phyloP scores from a whole-genome alignment of 1,284 basidiomycete genomes.

The Cutaneotrichosporon daszewskae region DNA sequence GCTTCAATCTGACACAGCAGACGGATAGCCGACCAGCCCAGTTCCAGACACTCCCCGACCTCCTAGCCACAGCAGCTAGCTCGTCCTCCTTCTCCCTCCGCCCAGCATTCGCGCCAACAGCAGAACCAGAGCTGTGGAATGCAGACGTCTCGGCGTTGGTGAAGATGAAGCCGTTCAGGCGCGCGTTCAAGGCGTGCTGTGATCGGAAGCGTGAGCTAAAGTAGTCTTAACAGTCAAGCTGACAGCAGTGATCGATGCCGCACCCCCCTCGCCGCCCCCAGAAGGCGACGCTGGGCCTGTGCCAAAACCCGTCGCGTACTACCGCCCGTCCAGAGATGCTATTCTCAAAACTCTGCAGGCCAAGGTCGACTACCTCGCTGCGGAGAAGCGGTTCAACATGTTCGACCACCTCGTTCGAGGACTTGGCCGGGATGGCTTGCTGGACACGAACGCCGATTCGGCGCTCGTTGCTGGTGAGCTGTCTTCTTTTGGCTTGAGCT shows the following conservation, averaged over 20 bases:
- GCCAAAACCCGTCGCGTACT: conserved; percentile 20
- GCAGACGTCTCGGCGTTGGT: conserved; percentile 28
- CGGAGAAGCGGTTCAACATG: conserved; percentile 23
- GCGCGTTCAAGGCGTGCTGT: conserved; percentile 36
- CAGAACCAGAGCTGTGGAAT: conserved; percentile 17
- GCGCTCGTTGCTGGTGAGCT: conserved; percentile 28
- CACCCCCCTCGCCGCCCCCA: conserved; percentile 25
- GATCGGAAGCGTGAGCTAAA: conserved; percentile 33
- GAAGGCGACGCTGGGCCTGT: conserved; percentile 4
- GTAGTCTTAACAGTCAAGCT: neutral
- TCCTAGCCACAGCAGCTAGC: conserved; percentile 25
- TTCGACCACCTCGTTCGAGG: conserved; percentile 41
- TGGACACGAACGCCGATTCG: conserved; percentile 12
- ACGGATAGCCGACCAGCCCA: conserved; percentile 9
- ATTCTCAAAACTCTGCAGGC: conserved; percentile 23
- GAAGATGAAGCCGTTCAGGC: conserved; percentile 21
- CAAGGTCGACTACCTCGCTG: conserved; percentile 32
- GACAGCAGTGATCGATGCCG: conserved; percentile 22
- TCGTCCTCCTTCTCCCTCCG: conserved; percentile 18
- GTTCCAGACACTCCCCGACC: conserved; percentile 39
- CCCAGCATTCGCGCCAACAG: conserved; percentile 25
- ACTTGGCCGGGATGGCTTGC: conserved; percentile 32
- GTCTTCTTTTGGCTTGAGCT: neutral
- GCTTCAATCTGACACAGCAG: neutral
- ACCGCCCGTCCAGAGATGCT: conserved; percentile 25